Conservation (phyloP, 1,284 basidiomycete genomes). For the Pholiota adiposa region DNA sequence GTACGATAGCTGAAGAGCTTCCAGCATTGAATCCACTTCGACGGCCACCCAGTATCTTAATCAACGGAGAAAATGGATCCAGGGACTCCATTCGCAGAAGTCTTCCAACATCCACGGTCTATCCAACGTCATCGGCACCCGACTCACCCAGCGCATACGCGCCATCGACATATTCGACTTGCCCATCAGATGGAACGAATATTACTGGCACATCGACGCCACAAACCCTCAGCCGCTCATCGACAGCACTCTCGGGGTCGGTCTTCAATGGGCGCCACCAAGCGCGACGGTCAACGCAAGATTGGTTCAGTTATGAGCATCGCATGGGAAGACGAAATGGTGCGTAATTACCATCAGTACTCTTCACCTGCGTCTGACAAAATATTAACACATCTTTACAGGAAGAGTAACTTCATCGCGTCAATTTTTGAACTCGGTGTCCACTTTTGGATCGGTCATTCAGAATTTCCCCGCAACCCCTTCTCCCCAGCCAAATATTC, state of each 20-base stretch:
- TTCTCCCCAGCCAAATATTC: background rate
- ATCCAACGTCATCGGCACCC: background rate
- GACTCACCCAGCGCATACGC: background rate
- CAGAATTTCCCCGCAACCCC: background rate
- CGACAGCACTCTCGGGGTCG: background rate
- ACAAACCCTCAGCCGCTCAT: background rate
- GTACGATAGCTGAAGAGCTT: background rate
- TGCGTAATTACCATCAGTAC: background rate
- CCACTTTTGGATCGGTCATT: background rate
- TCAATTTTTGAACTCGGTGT: background rate
- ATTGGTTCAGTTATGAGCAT: background rate
- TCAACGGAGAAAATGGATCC: background rate
- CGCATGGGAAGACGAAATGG: background rate
- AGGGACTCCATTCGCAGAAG: background rate
- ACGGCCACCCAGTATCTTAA: background rate
- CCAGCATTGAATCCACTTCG: background rate
- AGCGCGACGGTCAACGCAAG: conserved; percentile 5
- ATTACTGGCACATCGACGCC: background rate
- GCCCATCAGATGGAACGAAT: background rate
- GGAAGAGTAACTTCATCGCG: background rate
- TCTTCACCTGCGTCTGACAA: background rate
- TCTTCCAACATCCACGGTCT: background rate
- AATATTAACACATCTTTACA: background rate
- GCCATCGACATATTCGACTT: conserved; percentile 1
- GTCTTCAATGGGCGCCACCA: background rate